Conservation (phyloP, 139 green algal species). For the Chlorella sp. region DNA sequence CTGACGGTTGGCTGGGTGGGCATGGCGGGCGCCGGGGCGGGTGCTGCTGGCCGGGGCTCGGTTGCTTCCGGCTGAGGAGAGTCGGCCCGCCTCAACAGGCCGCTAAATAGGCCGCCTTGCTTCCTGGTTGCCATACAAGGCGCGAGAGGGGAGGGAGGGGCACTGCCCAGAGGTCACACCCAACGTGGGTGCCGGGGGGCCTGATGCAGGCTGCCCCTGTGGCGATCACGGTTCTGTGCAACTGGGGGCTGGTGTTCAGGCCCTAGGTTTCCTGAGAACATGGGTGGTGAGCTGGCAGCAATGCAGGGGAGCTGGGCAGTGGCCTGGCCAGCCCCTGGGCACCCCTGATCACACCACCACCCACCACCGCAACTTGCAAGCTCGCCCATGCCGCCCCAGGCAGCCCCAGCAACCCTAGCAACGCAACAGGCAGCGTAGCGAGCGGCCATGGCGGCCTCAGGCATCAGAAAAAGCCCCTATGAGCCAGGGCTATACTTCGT, state of each 20-base stretch:
- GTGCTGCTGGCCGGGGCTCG: too few relatives aligned
- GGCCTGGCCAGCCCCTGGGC: too few relatives aligned
- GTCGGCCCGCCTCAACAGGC: background rate
- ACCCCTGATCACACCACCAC: too few relatives aligned
- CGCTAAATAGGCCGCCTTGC: background rate
- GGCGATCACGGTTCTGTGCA: background rate
- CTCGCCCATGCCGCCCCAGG: background rate
- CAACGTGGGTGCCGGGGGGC: background rate
- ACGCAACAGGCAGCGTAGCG: background rate
- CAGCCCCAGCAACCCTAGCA: background rate
- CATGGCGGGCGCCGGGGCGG: background rate
- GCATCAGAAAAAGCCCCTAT: conserved; percentile 38
- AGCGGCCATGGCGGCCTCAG: background rate
- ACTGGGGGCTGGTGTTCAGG: too few relatives aligned
- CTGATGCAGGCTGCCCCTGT: background rate
- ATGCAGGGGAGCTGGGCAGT: too few relatives aligned
- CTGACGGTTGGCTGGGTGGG: background rate
- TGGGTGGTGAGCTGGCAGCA: too few relatives aligned
- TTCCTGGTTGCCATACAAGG: too few relatives aligned
- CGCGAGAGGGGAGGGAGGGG: too few relatives aligned
- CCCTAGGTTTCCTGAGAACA: too few relatives aligned
- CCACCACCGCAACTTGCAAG: background rate
- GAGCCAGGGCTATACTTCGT: conserved; percentile 51
- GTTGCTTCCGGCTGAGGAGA: background rate
- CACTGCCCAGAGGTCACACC: too few relatives aligned